phyloP scores from a whole-genome alignment of 768 basidiomycete species.

The Hygrocybe punicea region DNA sequence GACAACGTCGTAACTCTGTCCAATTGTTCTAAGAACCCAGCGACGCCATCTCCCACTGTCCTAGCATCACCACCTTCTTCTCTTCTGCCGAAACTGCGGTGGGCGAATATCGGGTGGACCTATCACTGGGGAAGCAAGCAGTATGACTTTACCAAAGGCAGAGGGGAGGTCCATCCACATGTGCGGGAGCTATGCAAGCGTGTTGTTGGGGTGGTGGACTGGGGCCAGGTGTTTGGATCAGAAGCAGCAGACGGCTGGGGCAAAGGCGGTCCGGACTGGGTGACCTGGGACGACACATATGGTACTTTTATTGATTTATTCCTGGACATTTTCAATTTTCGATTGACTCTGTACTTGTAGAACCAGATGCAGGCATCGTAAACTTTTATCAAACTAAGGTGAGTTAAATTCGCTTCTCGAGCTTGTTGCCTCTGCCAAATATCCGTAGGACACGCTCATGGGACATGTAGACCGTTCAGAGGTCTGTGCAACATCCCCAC shows the following conservation, averaged over 20 bases:
- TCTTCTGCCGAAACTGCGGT: conserved; percentile 76
- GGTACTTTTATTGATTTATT: conserved; percentile 41
- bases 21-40: conserved; percentile 55
- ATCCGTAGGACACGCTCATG: conserved; percentile 82
- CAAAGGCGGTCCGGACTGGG: conserved; percentile 58
- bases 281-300: conserved; percentile 72
- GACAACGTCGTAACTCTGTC: conserved; percentile 53
- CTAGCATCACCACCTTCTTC: conserved; percentile 47
- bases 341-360: conserved; percentile 37
- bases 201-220: conserved; percentile 63
- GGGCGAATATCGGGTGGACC: conserved; percentile 94
- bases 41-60: conserved; percentile 61
- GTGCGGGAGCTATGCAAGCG: conserved; percentile 58
- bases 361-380: conserved; percentile 94
- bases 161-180: conserved; percentile 55
- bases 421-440: background rate
- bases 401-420: background rate
- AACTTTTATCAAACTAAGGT: conserved; percentile 90
- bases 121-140: conserved; percentile 98
- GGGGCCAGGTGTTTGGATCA: conserved; percentile 58
- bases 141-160: conserved; percentile 80
- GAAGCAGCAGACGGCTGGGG: conserved; percentile 47
- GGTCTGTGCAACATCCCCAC: conserved; percentile 84
- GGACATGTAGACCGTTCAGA: conserved; percentile 98
- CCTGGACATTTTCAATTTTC: conserved; percentile 6